Evolutionary conservation across 441 rosid genomes (phyloP).

Genomic region (Melastoma candidum): DNA sequence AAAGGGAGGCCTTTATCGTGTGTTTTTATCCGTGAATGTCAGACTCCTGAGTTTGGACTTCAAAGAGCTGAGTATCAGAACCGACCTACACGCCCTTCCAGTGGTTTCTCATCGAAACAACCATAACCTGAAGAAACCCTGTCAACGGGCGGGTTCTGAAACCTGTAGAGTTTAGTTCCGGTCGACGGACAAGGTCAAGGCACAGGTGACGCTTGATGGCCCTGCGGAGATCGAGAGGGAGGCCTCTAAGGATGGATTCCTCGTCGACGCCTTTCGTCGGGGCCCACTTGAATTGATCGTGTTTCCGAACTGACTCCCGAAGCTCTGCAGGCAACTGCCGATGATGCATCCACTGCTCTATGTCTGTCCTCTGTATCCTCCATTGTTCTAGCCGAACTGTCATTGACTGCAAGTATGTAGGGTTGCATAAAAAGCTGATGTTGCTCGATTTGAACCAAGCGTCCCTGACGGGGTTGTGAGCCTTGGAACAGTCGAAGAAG

Average conservation of each 20-base stretch:
- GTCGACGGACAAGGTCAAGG: slow-evolving; percentile 60
- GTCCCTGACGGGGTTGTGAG: slow-evolving; percentile 26
- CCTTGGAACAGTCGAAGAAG: slow-evolving; percentile 57
- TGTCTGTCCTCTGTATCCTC: slow-evolving; percentile 79
- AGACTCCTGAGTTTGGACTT: slow-evolving; percentile 27
- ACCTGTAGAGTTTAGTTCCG: slow-evolving; percentile 31
- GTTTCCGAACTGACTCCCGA: slow-evolving; percentile 54
- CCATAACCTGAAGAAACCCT: slow-evolving; percentile 46
- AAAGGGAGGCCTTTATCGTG: too few species aligned
- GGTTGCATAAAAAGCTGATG: slow-evolving; percentile 38
- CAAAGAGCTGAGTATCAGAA: slow-evolving; percentile 24
- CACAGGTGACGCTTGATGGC: slow-evolving; percentile 89
- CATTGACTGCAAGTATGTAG: slow-evolving; percentile 71
- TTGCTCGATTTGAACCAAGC: slow-evolving; percentile 65
- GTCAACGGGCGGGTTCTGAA: slow-evolving; percentile 47
- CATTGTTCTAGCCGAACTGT: slow-evolving; percentile 86
- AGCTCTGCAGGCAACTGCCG: slow-evolving; percentile 69
- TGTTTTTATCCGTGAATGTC: slow-evolving; percentile 36
- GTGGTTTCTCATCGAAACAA: slow-evolving; percentile 34
- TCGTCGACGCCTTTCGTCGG: slow-evolving; percentile 90
- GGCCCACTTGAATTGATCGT: slow-evolving; percentile 76
- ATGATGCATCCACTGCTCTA: slow-evolving; percentile 90
- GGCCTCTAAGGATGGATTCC: slow-evolving; percentile 61
- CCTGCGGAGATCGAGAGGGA: slow-evolving; percentile 69
- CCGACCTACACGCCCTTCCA: slow-evolving; percentile 20